Evolutionary conservation across 108 stramenopile genomes (phyloP), one percentile per base, ranked within the genome.

Genomic region (Schizochytrium sp.): DNA sequence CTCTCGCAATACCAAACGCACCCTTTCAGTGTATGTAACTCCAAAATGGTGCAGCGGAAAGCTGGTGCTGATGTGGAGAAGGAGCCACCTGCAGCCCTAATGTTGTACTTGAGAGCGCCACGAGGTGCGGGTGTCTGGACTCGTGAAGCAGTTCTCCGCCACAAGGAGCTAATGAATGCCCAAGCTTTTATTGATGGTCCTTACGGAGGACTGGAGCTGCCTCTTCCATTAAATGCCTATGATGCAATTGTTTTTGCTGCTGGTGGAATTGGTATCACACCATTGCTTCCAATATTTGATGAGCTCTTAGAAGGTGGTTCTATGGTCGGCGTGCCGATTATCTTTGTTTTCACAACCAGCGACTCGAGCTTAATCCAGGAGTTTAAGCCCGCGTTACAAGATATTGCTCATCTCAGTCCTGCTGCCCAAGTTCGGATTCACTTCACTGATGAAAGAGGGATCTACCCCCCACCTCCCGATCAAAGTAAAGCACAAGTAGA

Each of bases 281-380:
- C 76, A 13, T 53, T 83, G 47, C 76, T 83, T 56, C 76, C 76
- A 10, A n/a, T 83, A n/a, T 83, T 83, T 83, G 50, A 83, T 55
- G 76, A 83, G 55, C 8, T 69, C 42, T 1, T 15, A 38, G 15
- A 69, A 7, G 64, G 5, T 7, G 64, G 2, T 15, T 7, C 15
- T 7, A 8, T 69, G 12, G 12, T 5, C 19, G 28, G 12, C 3
- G 64, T 15, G 12, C 64, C 64, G 40, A 5, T 38, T 15, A 8
- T 69, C 12, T 69, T 69, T 2, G 2, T 69, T 44, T 69, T 69
- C 44, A 69, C 64, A 7, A 69, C 64, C 10, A 69, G 64, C 2
- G 64, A 69, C 64, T 38, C 64, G 44, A 69, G 64, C 28, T 44
- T 69, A 38, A 1, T 38, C 0, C 42, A 69, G 5, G 64, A 69